A percentile compares a stretch with the other conserved stretches of the same genome.
phyloP scores from a whole-genome alignment of 106 monocot genomes.

The Allium cepa region DNA sequence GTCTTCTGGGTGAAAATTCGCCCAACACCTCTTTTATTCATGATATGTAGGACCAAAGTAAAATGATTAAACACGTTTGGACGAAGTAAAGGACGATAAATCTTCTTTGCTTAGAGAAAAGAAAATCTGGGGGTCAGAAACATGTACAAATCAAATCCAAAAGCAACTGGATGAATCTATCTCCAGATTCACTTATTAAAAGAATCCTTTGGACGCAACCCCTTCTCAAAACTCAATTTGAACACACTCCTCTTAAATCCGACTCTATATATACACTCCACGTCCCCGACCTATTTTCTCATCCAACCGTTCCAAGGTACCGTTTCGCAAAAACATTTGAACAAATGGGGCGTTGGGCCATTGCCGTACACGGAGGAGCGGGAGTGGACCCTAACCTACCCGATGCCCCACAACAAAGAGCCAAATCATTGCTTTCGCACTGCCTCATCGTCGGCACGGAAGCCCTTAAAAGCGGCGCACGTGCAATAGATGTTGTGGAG shows the following conservation, averaged over 20 bases:
- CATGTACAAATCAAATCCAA: no score
- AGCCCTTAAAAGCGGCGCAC: slow-evolving; percentile 23
- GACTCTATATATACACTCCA: not conserved
- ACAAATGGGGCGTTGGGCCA: slow-evolving; percentile 68
- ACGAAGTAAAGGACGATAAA: no score
- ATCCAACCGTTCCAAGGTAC: not conserved
- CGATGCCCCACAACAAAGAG: slow-evolving; percentile 57
- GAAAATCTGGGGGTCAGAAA: no score
- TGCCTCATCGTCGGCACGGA: slow-evolving; percentile 65
- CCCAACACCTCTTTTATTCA: no score
- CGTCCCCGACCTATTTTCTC: not conserved
- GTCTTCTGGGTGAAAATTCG: no score
- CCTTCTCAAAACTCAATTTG: slow-evolving; percentile 5
- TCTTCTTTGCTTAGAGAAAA: no score
- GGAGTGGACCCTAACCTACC: slow-evolving; percentile 91
- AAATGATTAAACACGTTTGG: no score
- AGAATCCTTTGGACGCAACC: no score
- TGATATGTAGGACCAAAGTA: no score
- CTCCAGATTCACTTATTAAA: no score
- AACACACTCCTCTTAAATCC: not conserved
- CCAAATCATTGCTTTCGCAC: slow-evolving; percentile 52
- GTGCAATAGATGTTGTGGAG: slow-evolving; percentile 81
- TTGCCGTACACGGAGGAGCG: slow-evolving; percentile 87
- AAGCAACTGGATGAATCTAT: no score
- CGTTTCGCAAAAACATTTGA: not conserved